A percentile compares a stretch with the other conserved stretches of the same genome.
Evolutionary conservation across 805 yeast species (phyloP).

Genomic region (Sugiyamaella qingdaonensis): DNA sequence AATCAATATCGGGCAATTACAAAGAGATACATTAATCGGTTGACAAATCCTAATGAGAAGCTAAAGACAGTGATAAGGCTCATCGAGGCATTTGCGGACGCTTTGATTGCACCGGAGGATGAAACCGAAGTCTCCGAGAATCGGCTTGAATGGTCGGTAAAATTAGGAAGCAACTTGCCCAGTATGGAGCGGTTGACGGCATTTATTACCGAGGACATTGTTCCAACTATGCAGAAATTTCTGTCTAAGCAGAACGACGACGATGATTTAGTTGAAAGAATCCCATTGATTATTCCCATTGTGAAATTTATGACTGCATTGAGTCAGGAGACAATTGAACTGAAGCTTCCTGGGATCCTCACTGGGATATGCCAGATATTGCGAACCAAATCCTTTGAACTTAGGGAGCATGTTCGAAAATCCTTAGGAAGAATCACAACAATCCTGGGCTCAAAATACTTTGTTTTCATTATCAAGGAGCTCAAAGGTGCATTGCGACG

Average conservation of each 20-base stretch:
- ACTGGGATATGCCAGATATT: constrained; percentile 86
- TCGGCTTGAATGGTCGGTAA: constrained; percentile 14
- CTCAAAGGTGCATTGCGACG: constrained; percentile 71
- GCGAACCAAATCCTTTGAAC: constrained; percentile 77
- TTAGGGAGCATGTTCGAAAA: constrained; percentile 81
- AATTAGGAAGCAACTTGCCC: constrained; percentile 31
- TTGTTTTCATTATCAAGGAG: constrained; percentile 73
- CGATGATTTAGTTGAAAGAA: constrained; percentile 68
- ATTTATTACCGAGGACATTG: constrained; percentile 53
- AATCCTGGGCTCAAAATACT: constrained; percentile 66
- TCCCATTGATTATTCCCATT: constrained; percentile 78
- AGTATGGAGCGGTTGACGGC: constrained; percentile 39
- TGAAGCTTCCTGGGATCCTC: constrained; percentile 73
- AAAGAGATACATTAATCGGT: constrained; percentile 56
- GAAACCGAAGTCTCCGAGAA: constrained; percentile 1
- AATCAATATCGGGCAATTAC: constrained; percentile 74
- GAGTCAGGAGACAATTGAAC: constrained; percentile 48
- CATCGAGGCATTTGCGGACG: constrained; percentile 26
- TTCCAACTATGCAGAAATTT: constrained; percentile 57
- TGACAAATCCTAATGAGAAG: constrained; percentile 43
- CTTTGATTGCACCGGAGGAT: constrained; percentile 10
- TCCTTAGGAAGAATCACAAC: constrained; percentile 61
- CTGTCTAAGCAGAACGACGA: constrained; percentile 50
- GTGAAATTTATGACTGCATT: constrained; percentile 63
- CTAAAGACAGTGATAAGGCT: constrained; percentile 57